These are phyloP conservation scores for Salvia miltiorrhiza DNA, from an alignment of 257 asterid genomes.

Conservation along the genomic window DNA sequence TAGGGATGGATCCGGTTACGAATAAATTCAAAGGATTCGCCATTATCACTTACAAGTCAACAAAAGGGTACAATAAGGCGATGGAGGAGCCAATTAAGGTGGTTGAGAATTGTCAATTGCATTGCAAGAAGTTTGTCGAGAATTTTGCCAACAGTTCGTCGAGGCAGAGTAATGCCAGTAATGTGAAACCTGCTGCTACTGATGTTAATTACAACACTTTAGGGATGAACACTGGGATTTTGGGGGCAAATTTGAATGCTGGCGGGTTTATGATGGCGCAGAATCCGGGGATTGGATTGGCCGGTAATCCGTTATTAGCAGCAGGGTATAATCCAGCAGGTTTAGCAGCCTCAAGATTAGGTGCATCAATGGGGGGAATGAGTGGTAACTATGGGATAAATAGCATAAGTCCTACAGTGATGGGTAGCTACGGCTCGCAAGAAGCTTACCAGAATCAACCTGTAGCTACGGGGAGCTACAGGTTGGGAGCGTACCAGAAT, in stretches of 20 bases:
- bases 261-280: constrained; percentile 53
- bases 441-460: constrained; percentile 58
- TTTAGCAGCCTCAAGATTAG: constrained; percentile 37
- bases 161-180: constrained; percentile 11
- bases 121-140: constrained; percentile 64
- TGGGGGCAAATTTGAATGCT: constrained; percentile 31
- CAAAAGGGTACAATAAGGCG: constrained; percentile 58
- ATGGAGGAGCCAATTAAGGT: constrained; percentile 70
- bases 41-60: constrained; percentile 44
- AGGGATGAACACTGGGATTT: constrained; percentile 34
- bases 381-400: constrained; percentile 48
- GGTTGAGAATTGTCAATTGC: constrained; percentile 63
- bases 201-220: constrained; percentile 33
- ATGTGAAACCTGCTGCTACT: constrained; percentile 19
- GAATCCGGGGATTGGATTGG: constrained; percentile 50
- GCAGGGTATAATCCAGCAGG: constrained; percentile 10
- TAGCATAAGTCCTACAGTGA: constrained; percentile 36
- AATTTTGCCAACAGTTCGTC: constrained; percentile 27
- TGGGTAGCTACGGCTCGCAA: constrained; percentile 56
- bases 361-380: constrained; percentile 30
- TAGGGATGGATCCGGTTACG: constrained; percentile 54
- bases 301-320: constrained; percentile 44
- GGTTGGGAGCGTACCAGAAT: constrained; percentile 47
- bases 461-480: no score
- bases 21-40: constrained; percentile 67